A percentile compares a stretch with the other conserved stretches of the same genome.
These are phyloP conservation scores for Alternaria gaisen DNA, from an alignment of 2,329 filamentous ascomycete species.

Conservation along the genomic window DNA sequence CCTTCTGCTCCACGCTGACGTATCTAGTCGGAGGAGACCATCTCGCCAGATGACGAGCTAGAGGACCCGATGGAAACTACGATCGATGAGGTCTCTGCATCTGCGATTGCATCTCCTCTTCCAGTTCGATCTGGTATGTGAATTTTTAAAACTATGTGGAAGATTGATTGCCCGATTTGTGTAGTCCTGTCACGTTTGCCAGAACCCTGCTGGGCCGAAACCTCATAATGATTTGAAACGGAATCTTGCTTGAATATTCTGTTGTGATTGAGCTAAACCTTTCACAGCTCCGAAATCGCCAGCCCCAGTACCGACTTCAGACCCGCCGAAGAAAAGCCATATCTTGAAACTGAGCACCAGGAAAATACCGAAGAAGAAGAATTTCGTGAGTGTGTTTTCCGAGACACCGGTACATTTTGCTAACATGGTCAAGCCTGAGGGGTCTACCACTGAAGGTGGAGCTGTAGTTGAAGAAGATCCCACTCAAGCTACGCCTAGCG, in stretches of 20 bases:
- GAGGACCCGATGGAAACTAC: conserved; percentile 32
- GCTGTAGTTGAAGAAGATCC: conserved; percentile 21
- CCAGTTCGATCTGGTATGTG: conserved; percentile 42
- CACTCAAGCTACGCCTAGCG: conserved; percentile 10
- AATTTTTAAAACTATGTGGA: neutral
- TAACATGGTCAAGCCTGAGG: conserved; percentile 32
- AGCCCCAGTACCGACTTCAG: conserved; percentile 15
- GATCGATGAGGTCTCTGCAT: conserved; percentile 23
- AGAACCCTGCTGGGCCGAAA: conserved; percentile 8
- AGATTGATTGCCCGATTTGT: neutral
- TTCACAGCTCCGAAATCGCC: conserved; percentile 24
- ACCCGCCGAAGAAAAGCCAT: conserved; percentile 32
- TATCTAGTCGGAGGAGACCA: conserved; percentile 38
- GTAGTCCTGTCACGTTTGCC: conserved; percentile 4
- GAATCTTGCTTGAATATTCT: neutral
- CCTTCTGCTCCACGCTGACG: conserved; percentile 9
- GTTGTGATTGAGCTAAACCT: conserved; percentile 9
- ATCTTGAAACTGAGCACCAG: conserved; percentile 32
- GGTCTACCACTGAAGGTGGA: conserved; percentile 13
- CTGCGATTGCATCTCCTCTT: conserved; percentile 29
- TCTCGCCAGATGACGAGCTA: conserved; percentile 43
- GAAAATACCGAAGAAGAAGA: conserved; percentile 36
- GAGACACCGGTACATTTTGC: conserved; percentile 8
- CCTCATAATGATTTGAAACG: neutral
- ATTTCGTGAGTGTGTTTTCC: conserved; percentile 24